phyloP scores from a whole-genome alignment of 768 basidiomycete species.

The Tylopilus rubrobrunneus region DNA sequence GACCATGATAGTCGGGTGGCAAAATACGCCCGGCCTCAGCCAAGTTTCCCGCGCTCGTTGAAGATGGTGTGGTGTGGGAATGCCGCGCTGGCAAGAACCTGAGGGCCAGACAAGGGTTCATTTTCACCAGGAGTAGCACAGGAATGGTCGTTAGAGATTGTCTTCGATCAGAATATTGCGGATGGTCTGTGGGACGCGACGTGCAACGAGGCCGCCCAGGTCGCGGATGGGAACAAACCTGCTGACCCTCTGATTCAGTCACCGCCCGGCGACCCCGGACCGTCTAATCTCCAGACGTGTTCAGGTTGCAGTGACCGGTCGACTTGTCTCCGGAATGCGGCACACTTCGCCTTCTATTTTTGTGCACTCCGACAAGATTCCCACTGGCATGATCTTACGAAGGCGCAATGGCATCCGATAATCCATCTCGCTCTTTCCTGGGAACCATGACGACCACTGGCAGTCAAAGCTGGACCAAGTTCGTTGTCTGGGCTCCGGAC shows the following conservation, averaged over 20 bases:
- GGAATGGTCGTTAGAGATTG: not conserved
- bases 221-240: not conserved
- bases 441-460: constrained; percentile 15
- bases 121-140: not conserved
- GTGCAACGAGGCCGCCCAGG: not conserved
- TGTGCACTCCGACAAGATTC: not conserved
- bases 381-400: not conserved
- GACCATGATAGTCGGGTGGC: not conserved
- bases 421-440: not conserved
- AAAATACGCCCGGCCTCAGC: not conserved
- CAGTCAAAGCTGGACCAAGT: constrained; percentile 25
- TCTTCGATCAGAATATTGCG: not conserved
- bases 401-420: not conserved
- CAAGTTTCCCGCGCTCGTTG: not conserved
- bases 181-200: not conserved
- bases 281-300: not conserved
- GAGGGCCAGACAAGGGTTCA: not conserved
- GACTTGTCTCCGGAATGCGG: not conserved
- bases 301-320: too few relatives aligned
- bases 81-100: not conserved
- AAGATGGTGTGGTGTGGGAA: not conserved
- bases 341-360: not conserved
- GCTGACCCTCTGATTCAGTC: constrained; percentile 8
- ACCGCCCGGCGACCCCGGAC: constrained; percentile 1
- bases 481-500: constrained; percentile 67